Evolutionary conservation across 345 rosid genomes (phyloP).

Genomic region (Linum lewisii): DNA sequence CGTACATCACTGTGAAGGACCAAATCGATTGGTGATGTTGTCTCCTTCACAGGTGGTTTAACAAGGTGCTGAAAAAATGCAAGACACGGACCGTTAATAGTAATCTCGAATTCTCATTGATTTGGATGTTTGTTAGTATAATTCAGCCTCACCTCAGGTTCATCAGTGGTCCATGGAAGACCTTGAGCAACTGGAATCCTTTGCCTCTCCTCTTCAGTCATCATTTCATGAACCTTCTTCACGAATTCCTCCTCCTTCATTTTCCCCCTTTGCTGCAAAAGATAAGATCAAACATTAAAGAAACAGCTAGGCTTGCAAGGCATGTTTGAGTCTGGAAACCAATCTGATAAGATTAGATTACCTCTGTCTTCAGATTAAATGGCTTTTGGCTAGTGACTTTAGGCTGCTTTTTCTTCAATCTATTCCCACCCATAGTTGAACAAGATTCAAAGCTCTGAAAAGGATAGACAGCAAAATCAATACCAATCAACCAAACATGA

Average conservation of each 20-base stretch:
- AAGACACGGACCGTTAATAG: neutral
- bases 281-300: slow-evolving; percentile 1
- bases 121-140: neutral
- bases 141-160: slow-evolving; percentile 56
- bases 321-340: neutral
- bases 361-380: slow-evolving; percentile 87
- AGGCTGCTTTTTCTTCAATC: slow-evolving; percentile 52
- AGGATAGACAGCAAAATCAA: slow-evolving; percentile 12
- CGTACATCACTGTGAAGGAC: slow-evolving; percentile 70
- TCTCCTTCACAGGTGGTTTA: slow-evolving; percentile 66
- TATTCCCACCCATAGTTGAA: slow-evolving; percentile 45
- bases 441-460: slow-evolving; percentile 63
- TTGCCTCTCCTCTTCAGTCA: slow-evolving; percentile 48
- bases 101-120: neutral
- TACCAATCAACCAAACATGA: neutral
- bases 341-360: slow-evolving; percentile 13
- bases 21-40: slow-evolving; percentile 56
- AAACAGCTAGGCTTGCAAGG: neutral
- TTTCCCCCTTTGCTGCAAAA: slow-evolving; percentile 75
- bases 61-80: slow-evolving; percentile 37
- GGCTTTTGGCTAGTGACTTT: slow-evolving; percentile 58
- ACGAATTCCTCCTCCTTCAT: slow-evolving; percentile 71
- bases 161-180: slow-evolving; percentile 95
- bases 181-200: slow-evolving; percentile 84
- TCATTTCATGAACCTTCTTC: slow-evolving; percentile 68